phyloP scores from a whole-genome alignment of 139 green algal species.

The Mesotaenium endlicherianum region DNA sequence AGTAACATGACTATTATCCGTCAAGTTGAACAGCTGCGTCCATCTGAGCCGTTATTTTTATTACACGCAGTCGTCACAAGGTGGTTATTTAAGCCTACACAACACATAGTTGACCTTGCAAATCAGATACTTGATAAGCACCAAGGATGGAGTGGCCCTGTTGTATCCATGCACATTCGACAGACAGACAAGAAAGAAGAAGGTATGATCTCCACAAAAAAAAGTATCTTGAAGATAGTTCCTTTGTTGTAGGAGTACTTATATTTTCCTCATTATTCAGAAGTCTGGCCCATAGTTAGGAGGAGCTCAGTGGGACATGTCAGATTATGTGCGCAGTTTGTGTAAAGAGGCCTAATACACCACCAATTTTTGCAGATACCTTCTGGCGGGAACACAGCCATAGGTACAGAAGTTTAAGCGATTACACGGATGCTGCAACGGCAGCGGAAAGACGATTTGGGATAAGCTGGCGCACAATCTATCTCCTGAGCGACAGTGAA shows the following conservation, averaged over 20 bases:
- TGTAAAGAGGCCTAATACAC: too few relatives aligned
- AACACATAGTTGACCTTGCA: neutral
- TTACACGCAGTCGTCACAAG: neutral
- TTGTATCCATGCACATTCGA: neutral
- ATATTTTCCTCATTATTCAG: too few relatives aligned
- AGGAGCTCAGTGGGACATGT: too few relatives aligned
- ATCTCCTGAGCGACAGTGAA: conserved; percentile 2
- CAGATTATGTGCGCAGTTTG: too few relatives aligned
- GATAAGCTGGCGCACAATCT: neutral
- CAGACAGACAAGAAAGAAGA: conserved; percentile 13
- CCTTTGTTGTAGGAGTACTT: too few relatives aligned
- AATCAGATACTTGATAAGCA: neutral
- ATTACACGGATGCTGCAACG: neutral
- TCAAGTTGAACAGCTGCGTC: neutral
- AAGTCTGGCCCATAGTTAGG: too few relatives aligned
- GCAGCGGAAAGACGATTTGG: neutral
- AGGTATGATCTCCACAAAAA: neutral
- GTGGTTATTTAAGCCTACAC: neutral
- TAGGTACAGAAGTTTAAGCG: neutral
- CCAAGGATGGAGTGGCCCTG: neutral
- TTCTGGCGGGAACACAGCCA: neutral
- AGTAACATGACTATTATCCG: neutral
- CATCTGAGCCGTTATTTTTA: neutral
- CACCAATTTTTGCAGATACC: conserved; percentile 2
- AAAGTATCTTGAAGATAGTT: too few relatives aligned